Base-by-base conservation (phyloP, 169 alveolate species). In the Cryptosporidium xiaoi region DNA sequence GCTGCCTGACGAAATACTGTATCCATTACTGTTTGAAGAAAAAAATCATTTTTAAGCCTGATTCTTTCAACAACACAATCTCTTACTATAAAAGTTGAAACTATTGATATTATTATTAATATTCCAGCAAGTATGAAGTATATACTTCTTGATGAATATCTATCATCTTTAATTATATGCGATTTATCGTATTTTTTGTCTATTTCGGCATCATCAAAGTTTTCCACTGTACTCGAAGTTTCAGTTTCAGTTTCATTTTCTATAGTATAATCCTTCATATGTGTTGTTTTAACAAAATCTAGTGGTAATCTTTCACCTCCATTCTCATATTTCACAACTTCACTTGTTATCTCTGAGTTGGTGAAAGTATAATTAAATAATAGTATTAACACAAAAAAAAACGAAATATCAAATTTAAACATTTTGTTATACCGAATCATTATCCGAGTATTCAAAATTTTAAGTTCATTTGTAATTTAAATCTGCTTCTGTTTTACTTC, bases 1-100 rank as follows among this genome's bases (percentile, higher is more conserved):
- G 87, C 64, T 77, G 71, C 87, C 56, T 77, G 87, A 27, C 87
- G 50, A 51, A 77, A 77, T 29, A 77, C 87, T 8, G 87, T 77
- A 18, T 77, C 87, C 87, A 77, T 77, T 18, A 77, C 87, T 18
- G 69, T 44, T n/a, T 77, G 87, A 10, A 77, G 66, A 77, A 77
- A 77, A 18, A 71, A 77, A 20, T 77, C 87, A 24, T 46, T 77
- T 33, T 77, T 77, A 12, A 31, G 58, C 56, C 71, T 36, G 6
- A 77, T 77, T 27, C 87, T 56, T 36, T 77, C 71, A 34, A 77
- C 87, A 12, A 77, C 15, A n/a, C 87, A 77, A 34, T 77, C 87
- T 24, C 87, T 77, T 27, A 77, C 64, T 36, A 77, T 13, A 6
- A 56, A 40, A 31, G 87, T 77, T 5, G 87, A 60, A 27, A 77